Evolutionary conservation across 2,329 filamentous ascomycete genomes (phyloP).

Genomic region (Phialophora verrucosa): DNA sequence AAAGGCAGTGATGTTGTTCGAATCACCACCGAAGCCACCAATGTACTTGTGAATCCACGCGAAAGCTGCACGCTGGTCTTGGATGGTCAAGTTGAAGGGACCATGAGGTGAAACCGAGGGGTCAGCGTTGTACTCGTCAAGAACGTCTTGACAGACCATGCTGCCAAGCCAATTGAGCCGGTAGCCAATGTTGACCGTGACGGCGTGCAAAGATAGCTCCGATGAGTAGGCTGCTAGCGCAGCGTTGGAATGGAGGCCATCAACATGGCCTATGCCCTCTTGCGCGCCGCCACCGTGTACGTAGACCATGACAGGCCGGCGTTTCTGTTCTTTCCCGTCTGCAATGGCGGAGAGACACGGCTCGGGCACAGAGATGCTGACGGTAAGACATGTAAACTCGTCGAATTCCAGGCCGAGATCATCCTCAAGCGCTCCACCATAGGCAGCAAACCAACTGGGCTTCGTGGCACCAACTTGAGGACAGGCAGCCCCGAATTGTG

Average conservation of each 20-base stretch:
- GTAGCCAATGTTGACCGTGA: conserved; percentile 45
- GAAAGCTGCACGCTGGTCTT: conserved; percentile 49
- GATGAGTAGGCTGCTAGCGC: conserved; percentile 23
- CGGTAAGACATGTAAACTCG: conserved; percentile 24
- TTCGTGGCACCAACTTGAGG: conserved; percentile 23
- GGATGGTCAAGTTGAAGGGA: conserved; percentile 52
- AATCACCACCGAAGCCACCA: conserved; percentile 50
- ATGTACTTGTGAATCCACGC: conserved; percentile 51
- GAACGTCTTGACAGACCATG: conserved; percentile 37
- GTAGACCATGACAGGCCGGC: conserved; percentile 30
- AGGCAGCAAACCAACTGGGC: conserved; percentile 14
- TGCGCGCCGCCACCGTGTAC: conserved; percentile 30
- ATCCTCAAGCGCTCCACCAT: conserved; percentile 24
- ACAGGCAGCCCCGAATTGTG: conserved; percentile 26
- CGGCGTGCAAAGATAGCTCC: conserved; percentile 18
- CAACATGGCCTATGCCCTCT: conserved; percentile 33
- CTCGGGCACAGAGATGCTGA: conserved; percentile 28
- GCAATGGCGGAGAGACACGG: not conserved
- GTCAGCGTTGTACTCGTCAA: conserved; percentile 26
- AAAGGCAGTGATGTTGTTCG: conserved; percentile 46
- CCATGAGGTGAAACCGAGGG: conserved; percentile 14
- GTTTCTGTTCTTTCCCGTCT: not conserved
- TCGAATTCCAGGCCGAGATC: conserved; percentile 14
- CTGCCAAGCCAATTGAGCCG: conserved; percentile 46
- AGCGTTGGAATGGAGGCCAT: conserved; percentile 27